A percentile compares a stretch with the other conserved stretches of the same genome.
These are phyloP conservation scores for Hymenoscyphus fraxineus DNA, from an alignment of 2,329 filamentous ascomycete genomes.

Conservation along the genomic window DNA sequence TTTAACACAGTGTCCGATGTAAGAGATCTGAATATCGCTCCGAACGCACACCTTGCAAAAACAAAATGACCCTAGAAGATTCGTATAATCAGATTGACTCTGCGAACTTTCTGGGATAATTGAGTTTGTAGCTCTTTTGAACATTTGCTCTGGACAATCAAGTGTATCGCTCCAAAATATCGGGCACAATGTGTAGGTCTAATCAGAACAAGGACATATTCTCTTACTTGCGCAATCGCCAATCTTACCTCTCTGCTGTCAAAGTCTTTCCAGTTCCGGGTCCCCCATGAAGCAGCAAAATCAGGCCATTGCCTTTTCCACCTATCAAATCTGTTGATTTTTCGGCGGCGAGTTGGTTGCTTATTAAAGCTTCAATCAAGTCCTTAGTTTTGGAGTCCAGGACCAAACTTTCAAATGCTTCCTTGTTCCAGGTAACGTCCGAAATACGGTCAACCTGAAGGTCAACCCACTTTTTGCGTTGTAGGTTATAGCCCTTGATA, in stretches of 20 bases:
- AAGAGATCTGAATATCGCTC: too few relatives aligned
- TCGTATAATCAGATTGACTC: too few relatives aligned
- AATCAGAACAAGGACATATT: too few relatives aligned
- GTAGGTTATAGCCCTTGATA: neutral
- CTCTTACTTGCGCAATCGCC: too few relatives aligned
- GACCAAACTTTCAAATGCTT: slow-evolving; percentile 43
- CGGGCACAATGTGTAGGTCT: too few relatives aligned
- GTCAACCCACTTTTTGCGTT: neutral
- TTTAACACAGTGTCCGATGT: too few relatives aligned
- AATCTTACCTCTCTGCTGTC: slow-evolving; percentile 29
- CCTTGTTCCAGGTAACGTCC: neutral
- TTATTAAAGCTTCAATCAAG: slow-evolving; percentile 43
- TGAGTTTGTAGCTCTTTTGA: too few relatives aligned
- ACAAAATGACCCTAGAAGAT: too few relatives aligned
- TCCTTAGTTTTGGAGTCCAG: slow-evolving; percentile 45
- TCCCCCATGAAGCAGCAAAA: slow-evolving; percentile 84
- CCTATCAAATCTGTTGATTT: slow-evolving; percentile 42
- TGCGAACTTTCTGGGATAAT: too few relatives aligned
- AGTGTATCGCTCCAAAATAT: too few relatives aligned
- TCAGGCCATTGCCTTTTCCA: slow-evolving; percentile 47
- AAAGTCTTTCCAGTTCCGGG: slow-evolving; percentile 87
- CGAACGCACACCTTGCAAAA: too few relatives aligned
- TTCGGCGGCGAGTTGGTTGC: slow-evolving; percentile 21
- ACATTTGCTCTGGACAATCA: too few relatives aligned
- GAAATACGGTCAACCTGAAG: neutral